phyloP scores from a whole-genome alignment of 2,329 filamentous ascomycete genomes.

The Myriosclerotinia duriaeana region DNA sequence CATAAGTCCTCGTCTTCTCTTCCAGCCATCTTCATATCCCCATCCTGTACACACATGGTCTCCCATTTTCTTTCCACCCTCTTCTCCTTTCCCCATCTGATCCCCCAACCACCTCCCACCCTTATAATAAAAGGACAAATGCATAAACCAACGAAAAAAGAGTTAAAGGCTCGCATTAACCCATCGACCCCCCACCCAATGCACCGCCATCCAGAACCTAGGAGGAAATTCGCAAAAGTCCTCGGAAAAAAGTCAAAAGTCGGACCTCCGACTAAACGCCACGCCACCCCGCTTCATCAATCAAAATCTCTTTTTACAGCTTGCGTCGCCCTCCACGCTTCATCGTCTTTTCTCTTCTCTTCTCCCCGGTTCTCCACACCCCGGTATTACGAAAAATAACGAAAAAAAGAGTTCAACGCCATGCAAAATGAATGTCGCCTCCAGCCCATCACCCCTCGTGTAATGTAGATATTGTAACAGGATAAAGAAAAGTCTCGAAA shows the following conservation, averaged over 20 bases:
- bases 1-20: not conserved
- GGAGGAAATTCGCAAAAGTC: not conserved
- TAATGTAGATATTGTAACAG: slow-evolving; percentile 20
- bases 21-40: not conserved
- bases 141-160: slow-evolving; percentile 14
- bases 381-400: slow-evolving; percentile 7
- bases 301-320: slow-evolving; percentile 18
- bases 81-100: not conserved
- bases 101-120: not conserved
- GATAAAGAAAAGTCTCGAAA: not conserved
- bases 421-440: slow-evolving; percentile 10
- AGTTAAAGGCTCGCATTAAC: slow-evolving; percentile 10
- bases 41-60: slow-evolving; percentile 9
- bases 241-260: slow-evolving; percentile 9
- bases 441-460: slow-evolving; percentile 12
- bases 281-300: slow-evolving; percentile 16
- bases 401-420: not conserved
- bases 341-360: not conserved
- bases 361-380: not conserved
- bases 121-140: slow-evolving; percentile 14
- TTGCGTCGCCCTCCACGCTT: not conserved
- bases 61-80: not conserved
- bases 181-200: slow-evolving; percentile 6
- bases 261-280: slow-evolving; percentile 13
- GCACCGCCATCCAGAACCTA: slow-evolving; percentile 7